These are phyloP conservation scores for Batrachochytrium dendrobatidis DNA, from an alignment of 371 early-diverging fungal species.

Conservation along the genomic window DNA sequence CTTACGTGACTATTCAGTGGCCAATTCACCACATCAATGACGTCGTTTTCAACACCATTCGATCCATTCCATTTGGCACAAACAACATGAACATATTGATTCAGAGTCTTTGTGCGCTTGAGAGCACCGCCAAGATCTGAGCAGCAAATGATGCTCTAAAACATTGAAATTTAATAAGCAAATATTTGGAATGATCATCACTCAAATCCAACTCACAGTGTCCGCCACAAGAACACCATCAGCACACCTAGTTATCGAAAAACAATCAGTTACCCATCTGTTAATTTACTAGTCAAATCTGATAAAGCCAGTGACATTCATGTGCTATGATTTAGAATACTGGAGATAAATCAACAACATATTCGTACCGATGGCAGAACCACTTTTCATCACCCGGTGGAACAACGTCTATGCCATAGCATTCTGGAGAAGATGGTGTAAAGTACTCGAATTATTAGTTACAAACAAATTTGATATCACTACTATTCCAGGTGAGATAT, in stretches of 20 bases:
- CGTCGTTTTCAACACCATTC: not conserved
- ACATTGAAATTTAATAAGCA: not conserved
- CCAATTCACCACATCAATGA: constrained; percentile 7
- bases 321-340: too few species aligned
- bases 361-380: constrained; percentile 37
- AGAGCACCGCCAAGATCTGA: constrained; percentile 42
- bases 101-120: constrained; percentile 42
- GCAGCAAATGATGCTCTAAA: constrained; percentile 48
- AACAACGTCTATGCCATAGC: constrained; percentile 42
- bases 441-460: too few species aligned
- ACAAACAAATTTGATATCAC: not conserved
- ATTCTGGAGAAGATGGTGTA: too few species aligned
- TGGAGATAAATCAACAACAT: not conserved
- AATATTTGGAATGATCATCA: not conserved
- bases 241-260: constrained; percentile 29
- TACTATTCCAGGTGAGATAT: not conserved
- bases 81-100: constrained; percentile 50
- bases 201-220: constrained; percentile 18
- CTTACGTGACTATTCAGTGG: constrained; percentile 7
- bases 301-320: too few species aligned
- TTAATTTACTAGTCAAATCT: too few species aligned
- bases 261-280: too few species aligned
- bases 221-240: constrained; percentile 29
- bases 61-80: constrained; percentile 42
- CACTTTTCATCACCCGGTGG: constrained; percentile 41